Evolutionary conservation across 176 grass and related monocot species (phyloP), one percentile per base, ranked within the genome.

Genomic region (Zea luxurians): DNA sequence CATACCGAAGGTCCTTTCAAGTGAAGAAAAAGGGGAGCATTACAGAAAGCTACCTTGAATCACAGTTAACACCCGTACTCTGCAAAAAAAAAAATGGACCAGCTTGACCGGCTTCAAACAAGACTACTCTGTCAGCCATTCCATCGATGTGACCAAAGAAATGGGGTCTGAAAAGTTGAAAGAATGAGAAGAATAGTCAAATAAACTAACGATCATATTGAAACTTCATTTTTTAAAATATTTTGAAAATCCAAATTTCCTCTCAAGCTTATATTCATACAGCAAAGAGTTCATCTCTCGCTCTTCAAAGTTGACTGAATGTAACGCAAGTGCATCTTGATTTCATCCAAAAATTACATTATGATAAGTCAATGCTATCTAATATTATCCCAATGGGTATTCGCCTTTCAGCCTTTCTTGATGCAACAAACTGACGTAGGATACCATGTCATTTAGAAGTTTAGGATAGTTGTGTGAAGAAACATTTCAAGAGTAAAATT

Each of bases 101-200:
- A 13, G 86, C 89, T 81, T 94, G 92, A 61, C 96, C 96, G 52
- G 89, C 90, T 80, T 94, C 96, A 74, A 92, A 92, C 67, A 87
- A 77, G 20, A 99, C 92, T 4, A 73, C 77, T 60, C 17, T 76
- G 71, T 99, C 92, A 69, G 83, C 89, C 41, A 94, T 85, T 62
- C 96, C 96, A 79, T 99, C 27, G 27, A 27, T 27, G 92, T 48
- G 83, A 92, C 96, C 96, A 98, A 63, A 98, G 36, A 80, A 98
- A 78, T 27, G 89, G 89, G 89, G 41, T 98, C 92, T 99, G 85
- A 58, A 85, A 90, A 52, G 40, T 75, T 46, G n/a, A 27, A 4
- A 1, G 15, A 72, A 37, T 40, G 15, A 64, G 27, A 13, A 20
- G 1, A 68, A 77, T 52, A 42, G 16, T 16, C 13, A 62, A 53